Evolutionary conservation across 352 stramenopile genomes (phyloP).

Genomic region (Phytophthora sojae): DNA sequence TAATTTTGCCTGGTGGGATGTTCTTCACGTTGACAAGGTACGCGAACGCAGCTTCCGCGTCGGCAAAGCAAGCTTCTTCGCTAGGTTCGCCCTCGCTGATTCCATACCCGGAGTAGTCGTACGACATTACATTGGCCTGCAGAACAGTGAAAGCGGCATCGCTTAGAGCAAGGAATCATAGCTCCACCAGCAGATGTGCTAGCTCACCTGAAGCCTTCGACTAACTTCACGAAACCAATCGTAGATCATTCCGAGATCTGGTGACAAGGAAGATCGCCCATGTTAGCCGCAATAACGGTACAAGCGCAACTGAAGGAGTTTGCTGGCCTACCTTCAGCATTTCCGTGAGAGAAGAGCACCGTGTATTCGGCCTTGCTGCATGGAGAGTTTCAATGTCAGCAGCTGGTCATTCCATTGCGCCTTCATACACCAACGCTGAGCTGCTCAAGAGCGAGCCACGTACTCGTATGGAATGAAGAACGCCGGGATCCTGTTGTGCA

Average conservation of each 20-base stretch:
- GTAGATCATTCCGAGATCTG: constrained; percentile 98
- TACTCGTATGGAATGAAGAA: constrained; percentile 96
- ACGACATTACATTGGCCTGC: constrained; percentile 90
- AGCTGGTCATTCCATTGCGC: constrained; percentile 2
- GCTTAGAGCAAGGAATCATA: neutral
- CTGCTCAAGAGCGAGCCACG: constrained; percentile 14
- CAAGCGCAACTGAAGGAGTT: neutral
- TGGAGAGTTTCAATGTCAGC: constrained; percentile 20
- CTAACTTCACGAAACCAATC: constrained; percentile 96
- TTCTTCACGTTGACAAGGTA: constrained; percentile 95
- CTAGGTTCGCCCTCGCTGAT: constrained; percentile 93
- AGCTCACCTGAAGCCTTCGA: constrained; percentile 68
- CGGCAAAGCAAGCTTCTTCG: constrained; percentile 95
- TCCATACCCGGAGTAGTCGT: constrained; percentile 98
- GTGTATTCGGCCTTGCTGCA: constrained; percentile 92
- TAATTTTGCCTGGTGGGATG: constrained; percentile 92
- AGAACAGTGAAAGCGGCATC: neutral
- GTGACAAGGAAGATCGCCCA: neutral
- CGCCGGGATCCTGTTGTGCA: constrained; percentile 91
- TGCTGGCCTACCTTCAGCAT: constrained; percentile 89
- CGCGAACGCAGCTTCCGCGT: constrained; percentile 96
- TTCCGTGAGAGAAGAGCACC: constrained; percentile 97
- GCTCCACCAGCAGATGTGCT: too few relatives aligned
- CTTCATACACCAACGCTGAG: neutral
- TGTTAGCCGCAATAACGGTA: neutral